A percentile compares a stretch with the other conserved stretches of the same genome.
phyloP scores from a whole-genome alignment of 805 yeast genomes.

The Tetrapisispora phaffii region DNA sequence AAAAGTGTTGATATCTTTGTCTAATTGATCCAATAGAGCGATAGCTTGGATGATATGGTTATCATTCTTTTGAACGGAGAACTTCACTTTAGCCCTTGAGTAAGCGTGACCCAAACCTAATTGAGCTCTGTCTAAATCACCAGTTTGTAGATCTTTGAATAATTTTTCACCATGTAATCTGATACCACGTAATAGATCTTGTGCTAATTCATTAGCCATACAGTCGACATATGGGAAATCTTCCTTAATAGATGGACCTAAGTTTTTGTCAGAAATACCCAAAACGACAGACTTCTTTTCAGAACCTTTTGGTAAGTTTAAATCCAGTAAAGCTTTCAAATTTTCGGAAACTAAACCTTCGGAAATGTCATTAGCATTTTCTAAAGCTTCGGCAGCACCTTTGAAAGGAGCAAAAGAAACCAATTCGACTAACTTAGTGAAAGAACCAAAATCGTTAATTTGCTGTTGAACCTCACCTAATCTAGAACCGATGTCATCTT shows the following conservation, averaged over 20 bases:
- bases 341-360: conserved; percentile 94
- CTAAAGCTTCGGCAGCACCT: conserved; percentile 98
- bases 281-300: conserved; percentile 57
- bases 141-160: conserved; percentile 83
- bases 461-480: conserved; percentile 91
- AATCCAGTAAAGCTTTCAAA: conserved; percentile 78
- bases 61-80: conserved; percentile 95
- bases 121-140: conserved; percentile 96
- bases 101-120: conserved; percentile 98
- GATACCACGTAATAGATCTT: conserved; percentile 90
- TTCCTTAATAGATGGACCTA: conserved; percentile 96
- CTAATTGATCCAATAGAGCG: conserved; percentile 93
- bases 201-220: conserved; percentile 82
- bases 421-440: conserved; percentile 86
- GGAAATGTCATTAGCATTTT: conserved; percentile 94
- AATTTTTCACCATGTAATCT: conserved; percentile 84
- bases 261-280: conserved; percentile 88
- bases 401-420: conserved; percentile 96
- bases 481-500: conserved; percentile 87
- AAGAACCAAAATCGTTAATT: conserved; percentile 70
- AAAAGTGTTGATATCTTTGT: conserved; percentile 94
- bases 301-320: conserved; percentile 74
- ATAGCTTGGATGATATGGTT: conserved; percentile 98
- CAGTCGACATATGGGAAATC: conserved; percentile 81
- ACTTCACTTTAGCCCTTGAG: conserved; percentile 98